Evolutionary conservation across 2,329 filamentous ascomycete genomes (phyloP).

Genomic region (Pseudopithomyces maydicus): DNA sequence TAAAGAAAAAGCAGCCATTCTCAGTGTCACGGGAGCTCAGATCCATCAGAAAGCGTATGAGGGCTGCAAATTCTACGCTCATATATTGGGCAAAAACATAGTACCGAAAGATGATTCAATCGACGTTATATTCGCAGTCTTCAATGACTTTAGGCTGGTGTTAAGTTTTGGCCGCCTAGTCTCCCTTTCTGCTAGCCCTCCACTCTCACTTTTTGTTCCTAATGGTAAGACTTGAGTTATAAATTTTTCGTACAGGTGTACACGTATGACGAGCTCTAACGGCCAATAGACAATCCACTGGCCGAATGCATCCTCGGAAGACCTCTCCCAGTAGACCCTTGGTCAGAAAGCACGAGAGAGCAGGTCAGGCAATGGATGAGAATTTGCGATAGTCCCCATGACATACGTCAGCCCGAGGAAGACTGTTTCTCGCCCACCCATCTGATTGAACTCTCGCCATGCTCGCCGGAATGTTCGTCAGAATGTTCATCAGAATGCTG

Average conservation of each 20-base stretch:
- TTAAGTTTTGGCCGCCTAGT: no score
- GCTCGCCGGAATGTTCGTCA: background rate
- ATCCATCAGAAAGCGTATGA: no score
- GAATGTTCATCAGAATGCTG: background rate
- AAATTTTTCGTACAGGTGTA: background rate
- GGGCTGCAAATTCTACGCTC: no score
- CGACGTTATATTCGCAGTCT: background rate
- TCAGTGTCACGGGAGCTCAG: no score
- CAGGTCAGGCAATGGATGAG: background rate
- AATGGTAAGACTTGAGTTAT: background rate
- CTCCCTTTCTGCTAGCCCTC: no score
- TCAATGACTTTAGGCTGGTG: no score
- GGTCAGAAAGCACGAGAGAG: background rate
- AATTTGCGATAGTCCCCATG: background rate
- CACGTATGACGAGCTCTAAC: background rate
- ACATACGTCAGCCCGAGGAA: background rate
- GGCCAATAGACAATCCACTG: background rate
- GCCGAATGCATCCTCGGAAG: background rate
- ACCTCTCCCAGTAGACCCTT: background rate
- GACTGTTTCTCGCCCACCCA: background rate
- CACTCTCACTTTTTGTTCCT: no score
- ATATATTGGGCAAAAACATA: no score
- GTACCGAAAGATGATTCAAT: background rate
- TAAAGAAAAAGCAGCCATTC: no score
- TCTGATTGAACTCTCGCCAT: background rate